A percentile compares a stretch with the other conserved stretches of the same genome.
Conservation (phyloP, 2,329 filamentous ascomycete species). For the Alternaria viburni region DNA sequence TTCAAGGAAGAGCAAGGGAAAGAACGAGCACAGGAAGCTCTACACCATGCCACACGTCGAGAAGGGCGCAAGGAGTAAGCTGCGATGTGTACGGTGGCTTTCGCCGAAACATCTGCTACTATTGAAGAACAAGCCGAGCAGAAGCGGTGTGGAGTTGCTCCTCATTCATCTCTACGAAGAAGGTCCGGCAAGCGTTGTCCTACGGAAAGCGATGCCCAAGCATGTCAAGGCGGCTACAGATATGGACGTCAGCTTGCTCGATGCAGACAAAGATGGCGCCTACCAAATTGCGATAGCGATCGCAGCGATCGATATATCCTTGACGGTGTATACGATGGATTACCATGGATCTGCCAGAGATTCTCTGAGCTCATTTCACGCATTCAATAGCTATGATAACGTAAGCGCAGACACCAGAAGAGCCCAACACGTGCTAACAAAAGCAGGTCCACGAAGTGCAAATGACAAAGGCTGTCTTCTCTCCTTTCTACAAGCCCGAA, state of each 20-base stretch:
- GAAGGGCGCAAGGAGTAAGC: slow-evolving; percentile 55
- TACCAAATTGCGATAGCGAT: slow-evolving; percentile 83
- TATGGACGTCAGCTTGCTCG: slow-evolving; percentile 76
- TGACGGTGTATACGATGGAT: slow-evolving; percentile 79
- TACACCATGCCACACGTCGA: slow-evolving; percentile 41
- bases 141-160: slow-evolving; percentile 62
- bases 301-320: slow-evolving; percentile 78
- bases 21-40: slow-evolving; percentile 33
- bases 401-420: slow-evolving; percentile 46
- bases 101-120: slow-evolving; percentile 60
- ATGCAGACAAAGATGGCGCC: slow-evolving; percentile 64
- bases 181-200: slow-evolving; percentile 56
- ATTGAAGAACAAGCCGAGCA: slow-evolving; percentile 62
- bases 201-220: slow-evolving; percentile 67
- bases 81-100: slow-evolving; percentile 64
- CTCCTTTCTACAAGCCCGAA: slow-evolving; percentile 52
- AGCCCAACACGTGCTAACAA: slow-evolving; percentile 7
- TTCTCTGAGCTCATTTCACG: slow-evolving; percentile 56
- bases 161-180: slow-evolving; percentile 66
- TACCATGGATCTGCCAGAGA: slow-evolving; percentile 60
- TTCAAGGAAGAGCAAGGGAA: slow-evolving; percentile 47
- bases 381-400: slow-evolving; percentile 59
- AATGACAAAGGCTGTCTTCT: slow-evolving; percentile 62
- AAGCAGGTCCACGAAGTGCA: slow-evolving; percentile 55
- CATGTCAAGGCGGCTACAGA: slow-evolving; percentile 76